phyloP scores from a whole-genome alignment of 2,329 filamentous ascomycete species.

The Diaporthe velutina region DNA sequence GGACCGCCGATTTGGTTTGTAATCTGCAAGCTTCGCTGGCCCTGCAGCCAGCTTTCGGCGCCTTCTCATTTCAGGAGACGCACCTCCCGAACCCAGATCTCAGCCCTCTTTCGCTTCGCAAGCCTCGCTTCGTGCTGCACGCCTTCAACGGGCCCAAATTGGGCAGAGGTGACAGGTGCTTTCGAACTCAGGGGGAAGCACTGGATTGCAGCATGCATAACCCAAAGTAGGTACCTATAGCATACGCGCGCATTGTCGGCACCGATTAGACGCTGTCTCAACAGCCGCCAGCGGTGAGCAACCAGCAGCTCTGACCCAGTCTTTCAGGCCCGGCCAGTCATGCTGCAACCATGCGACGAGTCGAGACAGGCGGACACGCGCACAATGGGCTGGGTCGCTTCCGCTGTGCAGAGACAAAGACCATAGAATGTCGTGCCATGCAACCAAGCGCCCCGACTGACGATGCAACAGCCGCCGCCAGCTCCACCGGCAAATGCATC shows the following conservation, averaged over 20 bases:
- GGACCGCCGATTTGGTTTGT: conserved; percentile 5
- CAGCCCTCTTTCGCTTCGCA: background rate
- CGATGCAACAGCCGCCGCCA: conserved; percentile 26
- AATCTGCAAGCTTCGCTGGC: conserved; percentile 35
- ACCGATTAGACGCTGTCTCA: conserved; percentile 37
- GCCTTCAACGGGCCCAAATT: background rate
- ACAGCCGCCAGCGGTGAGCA: conserved; percentile 37
- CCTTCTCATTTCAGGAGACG: conserved; percentile 19
- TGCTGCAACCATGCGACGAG: conserved; percentile 32
- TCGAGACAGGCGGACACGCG: background rate
- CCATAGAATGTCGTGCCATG: conserved; percentile 7
- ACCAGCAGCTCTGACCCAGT: conserved; percentile 23
- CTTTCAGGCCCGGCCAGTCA: conserved; percentile 2
- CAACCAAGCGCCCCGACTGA: conserved; percentile 30
- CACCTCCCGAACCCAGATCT: background rate
- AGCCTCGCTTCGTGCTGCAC: background rate
- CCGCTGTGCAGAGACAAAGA: background rate
- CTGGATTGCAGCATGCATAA: conserved; percentile 2
- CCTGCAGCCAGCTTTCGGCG: conserved; percentile 28
- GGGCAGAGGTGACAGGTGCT: conserved; percentile 3
- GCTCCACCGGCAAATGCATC: background rate
- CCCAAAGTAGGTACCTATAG: background rate
- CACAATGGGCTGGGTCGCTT: background rate
- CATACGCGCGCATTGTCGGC: conserved; percentile 4
- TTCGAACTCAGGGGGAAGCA: background rate